Evolutionary conservation across 495 filamentous ascomycete genomes (phyloP), one percentile per base, ranked within the genome.

Genomic region (Neurospora cerealis): DNA sequence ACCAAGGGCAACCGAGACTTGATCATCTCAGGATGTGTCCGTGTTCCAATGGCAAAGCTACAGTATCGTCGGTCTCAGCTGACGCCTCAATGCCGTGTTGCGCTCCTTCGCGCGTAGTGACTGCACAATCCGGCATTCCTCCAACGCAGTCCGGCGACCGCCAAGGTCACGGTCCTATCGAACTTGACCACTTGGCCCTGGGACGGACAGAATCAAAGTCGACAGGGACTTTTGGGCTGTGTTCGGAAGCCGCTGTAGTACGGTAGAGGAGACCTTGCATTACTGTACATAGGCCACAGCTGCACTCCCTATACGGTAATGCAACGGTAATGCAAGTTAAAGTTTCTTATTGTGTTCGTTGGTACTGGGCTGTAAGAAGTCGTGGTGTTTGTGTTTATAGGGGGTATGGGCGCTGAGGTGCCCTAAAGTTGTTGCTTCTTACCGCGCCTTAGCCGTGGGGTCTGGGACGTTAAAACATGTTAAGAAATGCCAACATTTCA

Each of bases 71-170:
- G 54, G 54, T 62, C 28, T 62, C 54, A 15, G 2, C 54, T 62
- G 28, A 19, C 28, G 54, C 15, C 28, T 34, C 54, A 19, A 66
- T 66, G 54, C 54, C 2, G 54, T 66, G 54, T 66, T 66, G 54
- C 54, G 24, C 54, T 62, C 11, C 24, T 62, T 62, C 54, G 54
- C 54, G 54, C 28, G 54, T 66, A 66, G 24, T 66, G 54, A 19
- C 54, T 66, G 54, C 70, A 70, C 36, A 72, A 73, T 75, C 83
- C 84, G 84, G 84, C 80, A 78, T 84, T 76, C 80, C 83, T 85
- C 84, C 84, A 85, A 83, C 82, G 77, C 78, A 78, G 83, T 85
- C 83, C 83, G 83, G 79, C 21, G 73, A 79, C 73, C 75, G 75
- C 70, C 39, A 73, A 69, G 34, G 24, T 54, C 73, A 42, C 69